Percentiles rank a stretch among this genome's conserved stretches.
These are phyloP conservation scores for Penicillium antarcticum DNA, from an alignment of 495 filamentous ascomycete genomes.

Conservation along the genomic window DNA sequence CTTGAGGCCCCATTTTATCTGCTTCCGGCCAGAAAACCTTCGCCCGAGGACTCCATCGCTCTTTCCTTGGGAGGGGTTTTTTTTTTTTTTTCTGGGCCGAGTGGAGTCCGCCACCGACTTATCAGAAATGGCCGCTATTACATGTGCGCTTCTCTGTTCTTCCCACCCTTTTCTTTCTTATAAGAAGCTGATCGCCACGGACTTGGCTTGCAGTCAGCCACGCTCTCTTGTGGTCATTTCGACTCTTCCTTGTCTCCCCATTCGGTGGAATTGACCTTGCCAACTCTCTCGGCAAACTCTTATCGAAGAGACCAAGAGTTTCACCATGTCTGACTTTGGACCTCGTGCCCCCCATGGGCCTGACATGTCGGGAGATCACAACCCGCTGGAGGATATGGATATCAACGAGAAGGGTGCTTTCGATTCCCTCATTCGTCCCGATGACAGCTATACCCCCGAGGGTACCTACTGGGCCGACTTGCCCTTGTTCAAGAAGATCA, in stretches of 20 bases:
- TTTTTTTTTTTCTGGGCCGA: neutral
- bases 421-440: constrained; percentile 68
- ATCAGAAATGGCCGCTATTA: constrained; percentile 25
- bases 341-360: constrained; percentile 53
- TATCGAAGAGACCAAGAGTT: neutral
- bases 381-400: constrained; percentile 53
- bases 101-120: constrained; percentile 15
- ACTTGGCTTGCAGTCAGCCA: constrained; percentile 17
- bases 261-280: neutral
- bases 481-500: constrained; percentile 56
- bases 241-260: neutral
- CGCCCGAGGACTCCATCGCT: too few species aligned
- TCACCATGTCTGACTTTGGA: constrained; percentile 50
- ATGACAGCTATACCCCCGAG: constrained; percentile 76
- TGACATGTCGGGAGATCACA: constrained; percentile 49
- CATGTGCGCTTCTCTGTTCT: constrained; percentile 22
- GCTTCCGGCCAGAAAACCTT: neutral
- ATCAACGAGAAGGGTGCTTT: constrained; percentile 69
- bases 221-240: neutral
- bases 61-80: neutral
- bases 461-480: constrained; percentile 91
- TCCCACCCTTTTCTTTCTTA: constrained; percentile 3
- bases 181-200: constrained; percentile 19
- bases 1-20: neutral
- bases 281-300: constrained; percentile 7